Evolutionary conservation across 148 eudicot species (phyloP).

Genomic region (Vaccinium vitisidaea): DNA sequence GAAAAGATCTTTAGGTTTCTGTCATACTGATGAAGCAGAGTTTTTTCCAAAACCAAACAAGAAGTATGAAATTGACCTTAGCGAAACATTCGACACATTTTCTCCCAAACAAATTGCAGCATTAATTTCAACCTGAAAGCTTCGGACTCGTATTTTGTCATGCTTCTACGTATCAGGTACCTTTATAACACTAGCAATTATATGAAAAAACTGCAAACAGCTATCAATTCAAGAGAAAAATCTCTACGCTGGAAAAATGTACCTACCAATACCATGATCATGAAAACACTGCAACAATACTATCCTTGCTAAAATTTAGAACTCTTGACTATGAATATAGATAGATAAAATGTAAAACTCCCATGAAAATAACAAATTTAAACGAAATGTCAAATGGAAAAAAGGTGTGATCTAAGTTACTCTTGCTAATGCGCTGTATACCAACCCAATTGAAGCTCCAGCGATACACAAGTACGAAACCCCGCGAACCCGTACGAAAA

Average conservation of each 20-base stretch:
- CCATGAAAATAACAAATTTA: not conserved
- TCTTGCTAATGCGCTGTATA: constrained; percentile 34
- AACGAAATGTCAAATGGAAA: no score
- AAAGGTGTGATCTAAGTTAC: constrained; percentile 13
- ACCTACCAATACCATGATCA: no score
- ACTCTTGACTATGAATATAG: not conserved
- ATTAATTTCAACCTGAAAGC: not conserved
- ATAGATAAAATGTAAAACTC: not conserved
- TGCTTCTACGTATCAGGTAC: no score
- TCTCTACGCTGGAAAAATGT: not conserved
- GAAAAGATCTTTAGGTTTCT: not conserved
- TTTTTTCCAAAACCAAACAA: not conserved
- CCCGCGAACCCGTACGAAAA: constrained; percentile 62
- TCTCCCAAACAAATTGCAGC: not conserved
- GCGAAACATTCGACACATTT: not conserved
- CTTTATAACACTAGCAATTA: not conserved
- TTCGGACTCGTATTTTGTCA: not conserved
- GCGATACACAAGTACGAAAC: constrained; percentile 63
- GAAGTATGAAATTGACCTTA: not conserved
- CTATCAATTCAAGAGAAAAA: not conserved
- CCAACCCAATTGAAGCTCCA: constrained; percentile 50
- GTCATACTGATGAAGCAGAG: not conserved
- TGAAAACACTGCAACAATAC: not conserved
- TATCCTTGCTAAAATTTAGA: not conserved
- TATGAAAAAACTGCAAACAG: not conserved